Conservation (phyloP, 2,329 filamentous ascomycete genomes). For the Pseudogymnoascus sp. region DNA sequence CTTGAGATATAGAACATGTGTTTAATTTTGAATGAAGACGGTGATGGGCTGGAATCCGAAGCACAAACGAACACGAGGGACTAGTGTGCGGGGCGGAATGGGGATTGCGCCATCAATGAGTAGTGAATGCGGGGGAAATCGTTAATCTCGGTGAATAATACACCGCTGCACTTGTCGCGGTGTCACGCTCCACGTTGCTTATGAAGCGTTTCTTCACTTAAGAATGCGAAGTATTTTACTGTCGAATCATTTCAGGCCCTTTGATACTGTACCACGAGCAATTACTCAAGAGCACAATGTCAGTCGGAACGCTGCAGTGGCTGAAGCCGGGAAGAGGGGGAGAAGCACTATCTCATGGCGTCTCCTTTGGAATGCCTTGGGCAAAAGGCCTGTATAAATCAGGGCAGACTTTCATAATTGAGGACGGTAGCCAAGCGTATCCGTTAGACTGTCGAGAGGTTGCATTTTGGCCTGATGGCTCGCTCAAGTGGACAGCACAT, state of each 20-base stretch:
- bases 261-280: not conserved
- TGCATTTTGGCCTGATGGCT: conserved; percentile 7
- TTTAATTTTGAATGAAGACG: not conserved
- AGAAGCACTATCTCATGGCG: conserved; percentile 15
- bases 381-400: conserved; percentile 11
- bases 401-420: conserved; percentile 11
- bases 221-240: not conserved
- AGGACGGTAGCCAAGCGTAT: conserved; percentile 12
- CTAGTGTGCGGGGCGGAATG: not conserved
- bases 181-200: not conserved
- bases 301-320: not conserved
- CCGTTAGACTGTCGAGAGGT: conserved; percentile 9
- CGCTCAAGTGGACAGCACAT: conserved; percentile 3
- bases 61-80: not conserved
- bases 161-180: not conserved
- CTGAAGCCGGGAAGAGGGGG: not conserved
- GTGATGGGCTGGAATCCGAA: not conserved
- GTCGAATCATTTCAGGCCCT: not conserved
- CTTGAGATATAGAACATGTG: not conserved
- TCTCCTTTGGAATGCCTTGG: conserved; percentile 17
- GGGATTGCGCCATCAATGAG: not conserved
- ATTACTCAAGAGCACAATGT: not conserved
- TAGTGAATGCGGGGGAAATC: not conserved
- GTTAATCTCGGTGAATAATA: not conserved
- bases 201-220: not conserved